phyloP scores from a whole-genome alignment of 1,284 basidiomycete genomes.

The Cryptococcus sp. region DNA sequence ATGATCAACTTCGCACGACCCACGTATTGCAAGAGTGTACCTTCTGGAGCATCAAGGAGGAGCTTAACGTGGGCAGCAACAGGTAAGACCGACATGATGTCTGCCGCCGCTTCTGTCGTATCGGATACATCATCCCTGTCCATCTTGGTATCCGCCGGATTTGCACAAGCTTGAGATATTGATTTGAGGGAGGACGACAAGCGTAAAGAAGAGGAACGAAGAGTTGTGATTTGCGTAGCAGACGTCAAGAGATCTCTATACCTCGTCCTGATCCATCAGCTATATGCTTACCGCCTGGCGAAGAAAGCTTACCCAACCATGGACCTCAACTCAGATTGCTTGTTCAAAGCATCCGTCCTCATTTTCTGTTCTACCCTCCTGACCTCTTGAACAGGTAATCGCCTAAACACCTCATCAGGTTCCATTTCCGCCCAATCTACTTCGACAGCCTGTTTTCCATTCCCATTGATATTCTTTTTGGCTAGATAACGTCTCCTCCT shows the following conservation, averaged over 20 bases:
- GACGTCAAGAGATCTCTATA: conserved; percentile 90
- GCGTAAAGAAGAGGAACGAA: conserved; percentile 53
- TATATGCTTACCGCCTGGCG: not conserved
- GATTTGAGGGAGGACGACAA: conserved; percentile 42
- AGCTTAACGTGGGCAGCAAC: conserved; percentile 83
- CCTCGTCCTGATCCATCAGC: conserved; percentile 62
- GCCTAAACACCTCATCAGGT: conserved; percentile 75
- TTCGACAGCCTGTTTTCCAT: not conserved
- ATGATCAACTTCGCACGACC: not conserved
- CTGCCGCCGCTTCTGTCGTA: conserved; percentile 21
- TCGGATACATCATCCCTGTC: conserved; percentile 9
- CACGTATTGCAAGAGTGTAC: conserved; percentile 15
- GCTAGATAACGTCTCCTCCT: not conserved
- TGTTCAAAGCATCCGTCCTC: conserved; percentile 80
- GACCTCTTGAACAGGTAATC: conserved; percentile 68
- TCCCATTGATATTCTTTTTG: conserved; percentile 1
- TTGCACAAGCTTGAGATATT: conserved; percentile 32
- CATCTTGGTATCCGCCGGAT: conserved; percentile 27
- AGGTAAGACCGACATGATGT: conserved; percentile 62
- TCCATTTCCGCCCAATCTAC: conserved; percentile 52
- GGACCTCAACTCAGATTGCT: conserved; percentile 82
- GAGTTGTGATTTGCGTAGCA: conserved; percentile 73
- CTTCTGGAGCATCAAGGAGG: conserved; percentile 79
- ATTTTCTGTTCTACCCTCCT: conserved; percentile 66
- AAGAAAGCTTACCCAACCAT: conserved; percentile 83